A percentile compares a stretch with the other conserved stretches of the same genome.
Conservation (phyloP, 2,329 filamentous ascomycete species). For the Diaporthe citriasiana region DNA sequence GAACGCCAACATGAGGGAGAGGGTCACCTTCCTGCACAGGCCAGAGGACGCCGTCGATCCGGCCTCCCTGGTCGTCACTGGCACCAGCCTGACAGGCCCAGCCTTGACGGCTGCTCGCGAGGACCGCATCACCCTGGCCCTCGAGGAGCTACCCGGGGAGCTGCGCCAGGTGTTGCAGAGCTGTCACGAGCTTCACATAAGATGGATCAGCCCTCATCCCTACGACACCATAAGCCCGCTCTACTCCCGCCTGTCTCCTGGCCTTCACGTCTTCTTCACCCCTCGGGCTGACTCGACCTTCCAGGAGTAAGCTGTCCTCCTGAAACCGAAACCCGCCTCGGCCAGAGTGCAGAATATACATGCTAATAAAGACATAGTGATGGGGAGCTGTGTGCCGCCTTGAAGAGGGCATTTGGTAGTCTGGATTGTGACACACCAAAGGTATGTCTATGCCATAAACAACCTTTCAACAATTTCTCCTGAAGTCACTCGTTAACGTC, state of each 20-base stretch:
- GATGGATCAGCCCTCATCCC: slow-evolving; percentile 76
- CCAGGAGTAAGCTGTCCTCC: slow-evolving; percentile 46
- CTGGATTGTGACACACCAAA: slow-evolving; percentile 53
- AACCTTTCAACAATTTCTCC: not conserved
- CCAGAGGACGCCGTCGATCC: slow-evolving; percentile 76
- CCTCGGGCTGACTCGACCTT: slow-evolving; percentile 59
- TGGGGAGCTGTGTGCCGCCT: slow-evolving; percentile 49
- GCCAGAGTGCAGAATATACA: slow-evolving; percentile 35
- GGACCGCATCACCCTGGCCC: slow-evolving; percentile 80
- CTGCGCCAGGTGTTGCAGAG: slow-evolving; percentile 73
- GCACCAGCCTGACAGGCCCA: slow-evolving; percentile 68
- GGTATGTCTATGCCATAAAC: slow-evolving; percentile 46
- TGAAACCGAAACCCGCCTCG: not conserved
- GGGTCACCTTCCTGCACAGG: slow-evolving; percentile 83
- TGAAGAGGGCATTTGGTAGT: slow-evolving; percentile 52
- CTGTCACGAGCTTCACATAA: slow-evolving; percentile 81
- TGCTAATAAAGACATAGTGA: slow-evolving; percentile 43
- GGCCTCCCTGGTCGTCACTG: slow-evolving; percentile 69
- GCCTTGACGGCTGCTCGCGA: slow-evolving; percentile 78
- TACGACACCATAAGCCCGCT: slow-evolving; percentile 78
- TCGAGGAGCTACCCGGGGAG: slow-evolving; percentile 81
- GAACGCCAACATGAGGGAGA: slow-evolving; percentile 73
- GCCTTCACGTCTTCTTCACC: slow-evolving; percentile 85
- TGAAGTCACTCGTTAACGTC: slow-evolving; percentile 9
- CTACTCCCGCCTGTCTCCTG: slow-evolving; percentile 80